Evolutionary conservation across 2,329 filamentous ascomycete species (phyloP).

Genomic region (Chalara sp.): DNA sequence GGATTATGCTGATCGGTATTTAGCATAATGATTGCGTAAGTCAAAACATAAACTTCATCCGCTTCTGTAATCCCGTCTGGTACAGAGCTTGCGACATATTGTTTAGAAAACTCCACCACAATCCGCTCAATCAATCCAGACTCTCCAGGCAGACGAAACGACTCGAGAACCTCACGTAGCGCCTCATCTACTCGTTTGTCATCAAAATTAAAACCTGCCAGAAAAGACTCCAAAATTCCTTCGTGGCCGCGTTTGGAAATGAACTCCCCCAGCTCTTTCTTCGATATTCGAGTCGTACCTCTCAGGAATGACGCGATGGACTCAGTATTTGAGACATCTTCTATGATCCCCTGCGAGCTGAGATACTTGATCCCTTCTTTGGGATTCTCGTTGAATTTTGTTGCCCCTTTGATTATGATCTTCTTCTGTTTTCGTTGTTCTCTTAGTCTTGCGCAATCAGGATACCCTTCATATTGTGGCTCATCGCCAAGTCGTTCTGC

Average conservation of each 20-base stretch:
- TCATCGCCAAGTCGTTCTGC: slow-evolving; percentile 75
- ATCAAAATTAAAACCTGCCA: slow-evolving; percentile 81
- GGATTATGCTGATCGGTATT: slow-evolving; percentile 97
- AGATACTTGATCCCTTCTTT: slow-evolving; percentile 84
- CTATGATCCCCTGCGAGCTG: slow-evolving; percentile 78
- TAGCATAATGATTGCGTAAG: slow-evolving; percentile 94
- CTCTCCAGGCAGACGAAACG: slow-evolving; percentile 91
- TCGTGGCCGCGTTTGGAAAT: slow-evolving; percentile 89
- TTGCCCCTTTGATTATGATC: slow-evolving; percentile 78
- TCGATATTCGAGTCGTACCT: slow-evolving; percentile 81
- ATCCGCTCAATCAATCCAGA: slow-evolving; percentile 90
- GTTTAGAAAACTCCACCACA: slow-evolving; percentile 77
- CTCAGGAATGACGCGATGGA: slow-evolving; percentile 81
- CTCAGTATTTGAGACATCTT: slow-evolving; percentile 64
- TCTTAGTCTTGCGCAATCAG: slow-evolving; percentile 56
- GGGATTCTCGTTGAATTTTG: slow-evolving; percentile 92
- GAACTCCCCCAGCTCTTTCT: slow-evolving; percentile 85
- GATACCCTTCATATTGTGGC: slow-evolving; percentile 56
- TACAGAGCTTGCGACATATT: slow-evolving; percentile 66
- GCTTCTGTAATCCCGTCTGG: slow-evolving; percentile 74
- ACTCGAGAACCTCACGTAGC: slow-evolving; percentile 75
- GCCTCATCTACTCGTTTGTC: slow-evolving; percentile 88
- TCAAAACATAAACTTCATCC: slow-evolving; percentile 83
- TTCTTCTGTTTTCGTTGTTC: slow-evolving; percentile 76
- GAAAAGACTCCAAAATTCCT: slow-evolving; percentile 73